Base-by-base conservation (phyloP, 331 rosid species). In the Malus hybrid region DNA sequence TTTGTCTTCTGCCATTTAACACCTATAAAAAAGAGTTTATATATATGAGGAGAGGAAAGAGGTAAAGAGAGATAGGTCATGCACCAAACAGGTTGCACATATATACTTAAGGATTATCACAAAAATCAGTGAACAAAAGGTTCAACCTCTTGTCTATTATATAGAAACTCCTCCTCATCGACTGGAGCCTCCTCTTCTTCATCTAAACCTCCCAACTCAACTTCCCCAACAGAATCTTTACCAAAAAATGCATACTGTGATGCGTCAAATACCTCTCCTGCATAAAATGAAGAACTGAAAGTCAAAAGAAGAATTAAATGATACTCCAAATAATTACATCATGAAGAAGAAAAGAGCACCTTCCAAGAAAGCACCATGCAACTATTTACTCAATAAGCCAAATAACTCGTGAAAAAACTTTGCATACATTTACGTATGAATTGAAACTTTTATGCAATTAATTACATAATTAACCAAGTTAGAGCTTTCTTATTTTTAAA, bases 201-300 rank as follows among this genome's bases (percentile, higher is more conserved):
- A 39, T 92, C 97, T 78, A 94, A 79, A 19, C 99, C 97, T 71
- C 99, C 97, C 70, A 94, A 83, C 81, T 90, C 97, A 83, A 94
- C 92, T 83, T 88, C 98, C 81, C 90, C 88, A 20, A 77, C 82
- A 15, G 54, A 85, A 73, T 94, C 91, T 80, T 94, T 88, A 12
- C 99, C 96, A 63, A 94, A 92, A 83, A 92, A 94, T 67, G 99
- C 97, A 83, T 94, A 94, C 78, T 94, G 99, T 0, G 99, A 92
- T 77, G 99, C 96, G 76, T 94, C 99, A 81, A 94, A 94, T 72
- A 90, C 84, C 73, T 80, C 87, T 76, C 54, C 93, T 85, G 83
- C 85, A 87, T 24, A 79, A 82, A 73, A 42, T 50, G 72, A 82
- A 65, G 32, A 80, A 85, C 32, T 55, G 67, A 24, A 76, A 79